Conservation (phyloP, 352 stramenopile genomes). For the Phytophthora agathidicida region DNA sequence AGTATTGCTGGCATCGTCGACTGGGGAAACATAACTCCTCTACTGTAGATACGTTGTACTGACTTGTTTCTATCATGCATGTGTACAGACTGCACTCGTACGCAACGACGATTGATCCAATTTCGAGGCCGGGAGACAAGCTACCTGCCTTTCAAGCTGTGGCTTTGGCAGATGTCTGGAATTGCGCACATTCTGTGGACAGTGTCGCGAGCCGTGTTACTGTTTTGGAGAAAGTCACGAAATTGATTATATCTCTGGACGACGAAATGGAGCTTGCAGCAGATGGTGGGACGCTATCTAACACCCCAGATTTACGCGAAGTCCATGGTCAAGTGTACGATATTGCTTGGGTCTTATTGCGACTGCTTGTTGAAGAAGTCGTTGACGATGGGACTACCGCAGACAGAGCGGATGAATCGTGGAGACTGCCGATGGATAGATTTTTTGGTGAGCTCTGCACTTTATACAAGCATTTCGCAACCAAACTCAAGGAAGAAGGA, state of each 20-base stretch:
- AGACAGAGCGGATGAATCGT: not conserved
- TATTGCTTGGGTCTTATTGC: slow-evolving; percentile 29
- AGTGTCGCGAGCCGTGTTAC: slow-evolving; percentile 16
- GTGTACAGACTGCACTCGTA: slow-evolving; percentile 25
- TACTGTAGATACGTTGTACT: not conserved
- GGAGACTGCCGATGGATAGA: slow-evolving; percentile 9
- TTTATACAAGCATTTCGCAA: slow-evolving; percentile 29
- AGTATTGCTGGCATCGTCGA: slow-evolving; percentile 16
- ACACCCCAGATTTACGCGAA: not conserved
- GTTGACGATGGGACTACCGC: not conserved
- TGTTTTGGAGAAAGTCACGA: slow-evolving; percentile 17
- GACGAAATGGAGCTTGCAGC: not conserved
- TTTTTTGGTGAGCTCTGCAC: slow-evolving; percentile 19
- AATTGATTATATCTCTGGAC: slow-evolving; percentile 20
- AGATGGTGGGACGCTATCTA: not conserved
- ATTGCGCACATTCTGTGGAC: slow-evolving; percentile 30
- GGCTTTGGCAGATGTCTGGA: slow-evolving; percentile 38
- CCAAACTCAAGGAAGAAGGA: slow-evolving; percentile 4
- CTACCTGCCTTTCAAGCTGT: slow-evolving; percentile 15
- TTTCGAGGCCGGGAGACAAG: slow-evolving; percentile 7
- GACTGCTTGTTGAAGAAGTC: slow-evolving; percentile 33
- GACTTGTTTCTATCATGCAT: slow-evolving; percentile 1
- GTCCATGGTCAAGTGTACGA: slow-evolving; percentile 27
- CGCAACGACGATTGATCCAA: slow-evolving; percentile 7
- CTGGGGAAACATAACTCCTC: not conserved